Base-by-base conservation (phyloP, 495 filamentous ascomycete species). In the Neurospora tetrasperma region DNA sequence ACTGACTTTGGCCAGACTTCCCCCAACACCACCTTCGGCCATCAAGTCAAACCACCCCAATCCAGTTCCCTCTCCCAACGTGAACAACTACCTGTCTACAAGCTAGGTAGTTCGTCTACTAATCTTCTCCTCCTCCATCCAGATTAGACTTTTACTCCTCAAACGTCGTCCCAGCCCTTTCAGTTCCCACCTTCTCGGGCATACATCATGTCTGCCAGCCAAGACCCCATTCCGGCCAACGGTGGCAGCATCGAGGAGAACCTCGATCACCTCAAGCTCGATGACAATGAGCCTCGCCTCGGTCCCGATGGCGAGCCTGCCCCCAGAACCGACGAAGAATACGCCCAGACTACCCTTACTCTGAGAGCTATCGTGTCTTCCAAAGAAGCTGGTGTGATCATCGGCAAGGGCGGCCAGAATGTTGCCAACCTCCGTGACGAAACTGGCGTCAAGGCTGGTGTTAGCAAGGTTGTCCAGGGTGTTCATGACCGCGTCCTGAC, bases 351-450 rank as follows among this genome's bases (percentile, higher is more conserved):
- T 20, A 91, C 93, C 81, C 86, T 99, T 77, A 99, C 96, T 71
- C 88, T 99, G 59, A 92, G 96, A 78, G 96, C 96, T 71, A 98
- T 99, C 79, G 96, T 99, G 77, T 96, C 95, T 18, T 96, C 96
- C 77, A 98, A 98, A 84, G 96, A 98, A 83, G 96, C 96, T 71
- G 96, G 96, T 76, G 93, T 98, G 72, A 98, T 99, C 81, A 99
- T 99, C 79, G 96, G 96, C 78, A 99, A 98, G 84, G 94, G 91
- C 48, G 96, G 96, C 73, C 97, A 99, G 87, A 98, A 99, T 78
- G 96, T 99, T 48, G 96, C 96, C 35, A 94, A 98, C 79, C 85
- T 99, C 73, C 93, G 96, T 78, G 95, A 99, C 73, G 94, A 97
- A 82, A 99, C 96, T 70, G 96, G 94, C 73, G 96, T 98, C 70